Evolutionary conservation across 2,329 filamentous ascomycete species (phyloP).

Genomic region (Trichoderma sp.): DNA sequence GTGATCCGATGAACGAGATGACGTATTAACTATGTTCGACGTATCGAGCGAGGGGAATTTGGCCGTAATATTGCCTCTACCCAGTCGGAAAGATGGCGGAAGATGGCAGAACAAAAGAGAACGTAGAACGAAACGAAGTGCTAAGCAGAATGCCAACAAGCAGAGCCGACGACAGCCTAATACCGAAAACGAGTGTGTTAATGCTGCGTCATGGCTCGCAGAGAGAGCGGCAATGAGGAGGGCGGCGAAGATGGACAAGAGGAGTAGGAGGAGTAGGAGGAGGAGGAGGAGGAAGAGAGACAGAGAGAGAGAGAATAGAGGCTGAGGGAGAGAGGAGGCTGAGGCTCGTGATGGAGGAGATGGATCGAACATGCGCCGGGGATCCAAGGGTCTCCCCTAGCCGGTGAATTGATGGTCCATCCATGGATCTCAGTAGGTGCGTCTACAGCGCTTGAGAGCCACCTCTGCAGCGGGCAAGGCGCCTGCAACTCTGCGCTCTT

Average conservation of each 20-base stretch:
- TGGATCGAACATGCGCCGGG: too few species aligned
- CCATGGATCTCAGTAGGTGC: too few species aligned
- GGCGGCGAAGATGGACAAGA: background rate
- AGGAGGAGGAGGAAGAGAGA: background rate
- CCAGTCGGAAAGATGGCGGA: background rate
- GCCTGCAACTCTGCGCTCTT: background rate
- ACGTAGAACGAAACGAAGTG: background rate
- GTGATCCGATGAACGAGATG: background rate
- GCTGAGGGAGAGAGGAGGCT: background rate
- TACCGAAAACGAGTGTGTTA: conserved; percentile 21
- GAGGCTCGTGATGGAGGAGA: background rate
- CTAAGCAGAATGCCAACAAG: background rate
- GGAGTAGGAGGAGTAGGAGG: background rate
- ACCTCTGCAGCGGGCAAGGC: too few species aligned
- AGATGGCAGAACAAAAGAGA: background rate
- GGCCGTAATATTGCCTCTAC: background rate
- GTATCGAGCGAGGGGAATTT: conserved; percentile 7
- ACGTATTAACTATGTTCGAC: background rate
- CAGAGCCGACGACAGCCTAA: conserved; percentile 17
- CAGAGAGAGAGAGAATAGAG: too few species aligned
- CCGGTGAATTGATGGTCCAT: too few species aligned
- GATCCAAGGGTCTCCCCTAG: background rate
- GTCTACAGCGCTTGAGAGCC: background rate
- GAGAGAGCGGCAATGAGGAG: conserved; percentile 8
- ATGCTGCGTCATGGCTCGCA: conserved; percentile 18